A percentile compares a stretch with the other conserved stretches of the same genome.
Conservation (phyloP, 331 rosid species). For the Stylosanthes scabra region DNA sequence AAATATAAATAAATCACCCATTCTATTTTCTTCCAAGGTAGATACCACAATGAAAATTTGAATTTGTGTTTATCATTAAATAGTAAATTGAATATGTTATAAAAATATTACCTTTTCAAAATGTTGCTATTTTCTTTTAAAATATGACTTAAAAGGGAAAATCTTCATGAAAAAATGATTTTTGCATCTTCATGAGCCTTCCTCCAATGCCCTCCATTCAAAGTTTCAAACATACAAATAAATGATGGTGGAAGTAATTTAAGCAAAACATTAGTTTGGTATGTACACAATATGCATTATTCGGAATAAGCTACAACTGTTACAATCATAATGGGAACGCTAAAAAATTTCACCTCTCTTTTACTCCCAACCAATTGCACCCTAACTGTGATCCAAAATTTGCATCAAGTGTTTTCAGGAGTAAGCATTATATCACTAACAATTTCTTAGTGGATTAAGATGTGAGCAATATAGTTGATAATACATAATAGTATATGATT, state of each 20-base stretch:
- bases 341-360: too few species aligned
- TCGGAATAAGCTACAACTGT: not conserved
- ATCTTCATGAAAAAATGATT: too few species aligned
- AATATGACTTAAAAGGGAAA: too few species aligned
- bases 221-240: not conserved
- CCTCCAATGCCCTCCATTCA: not conserved
- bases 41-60: too few species aligned
- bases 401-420: not conserved
- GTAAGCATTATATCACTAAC: not conserved
- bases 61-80: too few species aligned
- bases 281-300: not conserved
- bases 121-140: too few species aligned
- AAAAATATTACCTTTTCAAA: too few species aligned
- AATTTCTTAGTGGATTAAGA: not conserved
- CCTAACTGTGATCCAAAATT: not conserved
- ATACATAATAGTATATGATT: conserved; percentile 24
- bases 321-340: not conserved
- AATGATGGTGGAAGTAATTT: not conserved
- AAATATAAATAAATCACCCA: not conserved
- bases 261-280: not conserved
- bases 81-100: too few species aligned
- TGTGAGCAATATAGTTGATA: not conserved
- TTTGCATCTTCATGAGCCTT: not conserved
- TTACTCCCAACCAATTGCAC: too few species aligned
- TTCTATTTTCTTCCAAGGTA: not conserved